These are phyloP conservation scores for Magnaporthiopsis rhizophila DNA, from an alignment of 2,329 filamentous ascomycete species.

Conservation along the genomic window DNA sequence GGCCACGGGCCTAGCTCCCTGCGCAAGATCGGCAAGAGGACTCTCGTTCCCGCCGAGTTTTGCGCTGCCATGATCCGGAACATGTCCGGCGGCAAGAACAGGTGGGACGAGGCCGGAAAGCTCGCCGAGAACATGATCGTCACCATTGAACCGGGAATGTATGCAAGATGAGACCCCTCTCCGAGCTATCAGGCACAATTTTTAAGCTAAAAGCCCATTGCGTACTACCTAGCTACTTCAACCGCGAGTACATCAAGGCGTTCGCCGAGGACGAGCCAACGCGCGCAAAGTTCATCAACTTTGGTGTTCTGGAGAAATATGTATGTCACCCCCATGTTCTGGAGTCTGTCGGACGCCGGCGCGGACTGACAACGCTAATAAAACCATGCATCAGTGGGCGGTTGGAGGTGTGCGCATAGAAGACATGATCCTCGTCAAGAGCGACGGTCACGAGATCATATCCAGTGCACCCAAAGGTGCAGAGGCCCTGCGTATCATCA, in stretches of 20 bases:
- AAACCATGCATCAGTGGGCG: conserved; percentile 40
- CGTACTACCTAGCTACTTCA: conserved; percentile 65
- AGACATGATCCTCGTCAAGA: conserved; percentile 77
- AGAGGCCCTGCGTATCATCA: conserved; percentile 58
- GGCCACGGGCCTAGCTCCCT: conserved; percentile 1
- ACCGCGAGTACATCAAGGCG: conserved; percentile 62
- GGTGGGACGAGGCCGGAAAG: conserved; percentile 12
- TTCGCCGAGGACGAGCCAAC: conserved; percentile 53
- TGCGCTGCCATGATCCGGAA: conserved; percentile 19
- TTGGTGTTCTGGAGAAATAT: conserved; percentile 55
- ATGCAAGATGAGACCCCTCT: conserved; percentile 18
- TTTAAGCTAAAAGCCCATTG: neutral
- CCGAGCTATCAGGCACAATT: neutral
- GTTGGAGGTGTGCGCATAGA: conserved; percentile 91
- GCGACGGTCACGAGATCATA: conserved; percentile 73
- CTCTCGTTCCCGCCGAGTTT: conserved; percentile 6
- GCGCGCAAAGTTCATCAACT: conserved; percentile 58
- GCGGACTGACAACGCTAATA: neutral
- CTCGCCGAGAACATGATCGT: conserved; percentile 59
- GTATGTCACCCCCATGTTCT: neutral
- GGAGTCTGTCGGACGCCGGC: no score
- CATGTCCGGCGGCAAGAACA: conserved; percentile 22
- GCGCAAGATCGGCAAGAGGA: conserved; percentile 29
- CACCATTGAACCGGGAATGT: conserved; percentile 71
- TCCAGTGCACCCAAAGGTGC: conserved; percentile 71